Conservation (phyloP, 768 basidiomycete species). For the Lactarius sanguifluus region DNA sequence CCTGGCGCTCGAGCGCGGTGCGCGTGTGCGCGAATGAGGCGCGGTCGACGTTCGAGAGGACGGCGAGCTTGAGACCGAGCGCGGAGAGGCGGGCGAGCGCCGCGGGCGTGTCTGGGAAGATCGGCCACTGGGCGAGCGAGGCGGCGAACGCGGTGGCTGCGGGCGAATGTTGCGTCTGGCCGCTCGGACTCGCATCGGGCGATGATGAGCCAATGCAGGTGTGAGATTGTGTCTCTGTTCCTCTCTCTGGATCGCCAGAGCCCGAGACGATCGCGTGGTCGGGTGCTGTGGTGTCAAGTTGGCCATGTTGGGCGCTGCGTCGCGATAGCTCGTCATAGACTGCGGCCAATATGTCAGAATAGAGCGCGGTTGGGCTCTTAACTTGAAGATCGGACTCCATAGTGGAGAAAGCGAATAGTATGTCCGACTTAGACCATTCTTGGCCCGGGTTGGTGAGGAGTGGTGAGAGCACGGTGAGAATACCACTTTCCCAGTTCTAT, state of each 20-base stretch:
- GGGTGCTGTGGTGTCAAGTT: not conserved
- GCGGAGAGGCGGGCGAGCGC: slow-evolving; percentile 60
- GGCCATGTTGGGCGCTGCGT: slow-evolving; percentile 29
- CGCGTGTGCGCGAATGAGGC: slow-evolving; percentile 62
- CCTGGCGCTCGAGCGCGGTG: slow-evolving; percentile 40
- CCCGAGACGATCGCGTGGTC: not conserved
- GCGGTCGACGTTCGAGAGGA: slow-evolving; percentile 75
- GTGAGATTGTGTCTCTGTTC: not conserved
- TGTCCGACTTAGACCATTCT: slow-evolving; percentile 54
- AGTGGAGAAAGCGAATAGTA: slow-evolving; percentile 49
- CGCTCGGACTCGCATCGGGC: not conserved
- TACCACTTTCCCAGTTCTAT: slow-evolving; percentile 69
- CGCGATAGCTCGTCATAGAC: slow-evolving; percentile 38
- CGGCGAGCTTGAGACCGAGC: slow-evolving; percentile 61
- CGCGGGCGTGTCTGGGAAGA: slow-evolving; percentile 63
- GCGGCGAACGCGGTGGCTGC: slow-evolving; percentile 53
- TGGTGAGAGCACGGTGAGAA: slow-evolving; percentile 55
- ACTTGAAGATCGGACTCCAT: slow-evolving; percentile 59
- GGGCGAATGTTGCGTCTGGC: not conserved
- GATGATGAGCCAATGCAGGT: slow-evolving; percentile 3
- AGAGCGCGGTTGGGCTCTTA: slow-evolving; percentile 57
- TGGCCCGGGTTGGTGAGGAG: slow-evolving; percentile 41
- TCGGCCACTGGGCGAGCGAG: slow-evolving; percentile 60
- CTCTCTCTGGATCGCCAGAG: not conserved
- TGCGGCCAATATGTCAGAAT: slow-evolving; percentile 56